Evolutionary conservation across 1,284 basidiomycete species (phyloP).

Genomic region (Ganoderma multipileum): DNA sequence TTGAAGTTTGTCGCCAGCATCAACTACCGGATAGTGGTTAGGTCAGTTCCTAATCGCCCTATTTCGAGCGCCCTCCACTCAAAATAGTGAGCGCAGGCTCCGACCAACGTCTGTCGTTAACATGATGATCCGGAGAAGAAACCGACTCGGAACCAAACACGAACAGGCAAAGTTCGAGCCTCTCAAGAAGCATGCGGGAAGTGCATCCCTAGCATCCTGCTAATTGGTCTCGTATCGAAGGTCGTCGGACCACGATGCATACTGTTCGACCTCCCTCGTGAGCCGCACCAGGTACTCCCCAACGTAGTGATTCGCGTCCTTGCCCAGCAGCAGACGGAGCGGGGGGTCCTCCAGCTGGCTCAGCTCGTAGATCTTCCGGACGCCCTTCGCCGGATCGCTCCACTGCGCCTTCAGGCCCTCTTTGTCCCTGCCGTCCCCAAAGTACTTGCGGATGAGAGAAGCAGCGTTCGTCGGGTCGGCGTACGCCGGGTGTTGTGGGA

Average conservation of each 20-base stretch:
- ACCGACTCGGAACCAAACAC: no score
- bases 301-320: constrained; percentile 13
- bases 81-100: no score
- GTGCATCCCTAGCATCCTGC: background rate
- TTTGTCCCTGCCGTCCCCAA: background rate
- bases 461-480: constrained; percentile 3
- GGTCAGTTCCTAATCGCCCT: no score
- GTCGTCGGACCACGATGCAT: constrained; percentile 39
- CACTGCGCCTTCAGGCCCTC: background rate
- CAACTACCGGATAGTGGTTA: no score
- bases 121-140: no score
- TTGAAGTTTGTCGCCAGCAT: no score
- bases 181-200: no score
- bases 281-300: constrained; percentile 29
- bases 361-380: constrained; percentile 13
- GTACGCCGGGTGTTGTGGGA: constrained; percentile 29
- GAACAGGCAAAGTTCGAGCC: background rate
- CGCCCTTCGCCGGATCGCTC: constrained; percentile 13
- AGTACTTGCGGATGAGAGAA: constrained; percentile 2
- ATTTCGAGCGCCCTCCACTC: no score
- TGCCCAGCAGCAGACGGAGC: constrained; percentile 37
- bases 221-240: background rate
- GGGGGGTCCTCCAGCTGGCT: constrained; percentile 29
- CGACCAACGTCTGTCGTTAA: no score
- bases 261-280: constrained; percentile 29